Evolutionary conservation across 805 yeast genomes (phyloP).

Genomic region (Kazachstania kunashirensis): DNA sequence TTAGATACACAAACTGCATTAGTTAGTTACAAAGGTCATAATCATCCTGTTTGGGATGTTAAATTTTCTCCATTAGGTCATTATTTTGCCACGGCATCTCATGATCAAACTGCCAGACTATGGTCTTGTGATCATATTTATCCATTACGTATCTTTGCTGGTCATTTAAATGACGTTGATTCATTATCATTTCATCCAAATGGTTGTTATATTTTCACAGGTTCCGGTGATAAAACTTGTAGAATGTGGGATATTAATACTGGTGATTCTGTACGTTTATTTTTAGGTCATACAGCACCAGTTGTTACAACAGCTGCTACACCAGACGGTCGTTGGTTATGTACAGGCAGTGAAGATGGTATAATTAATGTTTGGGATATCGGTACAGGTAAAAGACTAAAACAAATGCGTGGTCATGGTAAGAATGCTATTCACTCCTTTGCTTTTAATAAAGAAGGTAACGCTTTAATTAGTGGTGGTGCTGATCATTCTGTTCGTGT

Average conservation of each 20-base stretch:
- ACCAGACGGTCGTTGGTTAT: slow-evolving; percentile 95
- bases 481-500: slow-evolving; percentile 89
- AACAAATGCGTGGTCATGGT: slow-evolving; percentile 93
- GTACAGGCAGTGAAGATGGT: slow-evolving; percentile 90
- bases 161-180: slow-evolving; percentile 94
- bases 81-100: slow-evolving; percentile 96
- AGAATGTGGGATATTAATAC: slow-evolving; percentile 95
- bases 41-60: slow-evolving; percentile 96
- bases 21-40: slow-evolving; percentile 93
- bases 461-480: slow-evolving; percentile 81
- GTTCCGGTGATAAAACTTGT: slow-evolving; percentile 89
- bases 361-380: slow-evolving; percentile 88
- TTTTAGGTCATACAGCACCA: slow-evolving; percentile 88
- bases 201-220: slow-evolving; percentile 88
- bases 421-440: slow-evolving; percentile 75
- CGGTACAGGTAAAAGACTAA: slow-evolving; percentile 79
- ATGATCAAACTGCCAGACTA: slow-evolving; percentile 92
- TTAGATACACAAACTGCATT: slow-evolving; percentile 80
- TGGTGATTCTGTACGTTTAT: slow-evolving; percentile 84
- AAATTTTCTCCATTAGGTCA: slow-evolving; percentile 91
- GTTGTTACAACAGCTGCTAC: slow-evolving; percentile 78
- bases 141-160: slow-evolving; percentile 92
- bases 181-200: slow-evolving; percentile 94
- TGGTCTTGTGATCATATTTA: slow-evolving; percentile 98
- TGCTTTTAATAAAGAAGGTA: slow-evolving; percentile 78